Evolutionary conservation across 176 grass and related monocot species (phyloP), one percentile per base, ranked within the genome.

Genomic region (Bolboschoenus planiculmis): DNA sequence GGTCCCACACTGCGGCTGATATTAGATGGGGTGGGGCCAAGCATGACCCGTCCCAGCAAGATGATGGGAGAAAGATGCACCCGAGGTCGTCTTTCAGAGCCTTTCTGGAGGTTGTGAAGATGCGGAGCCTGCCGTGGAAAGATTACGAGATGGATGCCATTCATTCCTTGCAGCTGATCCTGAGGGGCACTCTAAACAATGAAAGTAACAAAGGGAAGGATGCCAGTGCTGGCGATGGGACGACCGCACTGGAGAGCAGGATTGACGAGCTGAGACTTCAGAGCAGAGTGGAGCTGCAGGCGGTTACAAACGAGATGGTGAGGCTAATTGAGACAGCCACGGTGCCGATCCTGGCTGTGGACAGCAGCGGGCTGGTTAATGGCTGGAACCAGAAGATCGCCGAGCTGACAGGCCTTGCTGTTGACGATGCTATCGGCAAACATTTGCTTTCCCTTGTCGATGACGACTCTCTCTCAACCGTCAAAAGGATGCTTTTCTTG

Each of bases 71-170:
- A 55, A 92, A 88, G 84, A 98, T 98, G 95, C 92, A 94, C 79
- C 95, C 95, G 9, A 91, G 95, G 74, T 84, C 93, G 24, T 98
- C 95, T 7, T 97, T 98, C 79, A 94, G 87, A 79, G 95, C 95
- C 56, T 98, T 98, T 68, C 89, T 98, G 63, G 92, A 98, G 59
- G 92, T 95, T 20, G 95, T 98, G 46, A 98, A 95, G 86, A 89
- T 94, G 90, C 90, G 91, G 84, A 95, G 95, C 61, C 81, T 86
- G 51, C 64, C 89, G 20, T 98, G 95, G 95, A 93, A 58, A 79
- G 95, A 98, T 72, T 88, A 91, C 5, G 95, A 98, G 62, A 95
- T 98, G 92, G 92, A 95, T 89, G 95, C 95, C 33, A 91, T 98
- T 82, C 95, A 98, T 84, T 94, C 95, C 9, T 42, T 98, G 66